Evolutionary conservation across 1,284 basidiomycete species (phyloP).

Genomic region (Sporisorium graminicola): DNA sequence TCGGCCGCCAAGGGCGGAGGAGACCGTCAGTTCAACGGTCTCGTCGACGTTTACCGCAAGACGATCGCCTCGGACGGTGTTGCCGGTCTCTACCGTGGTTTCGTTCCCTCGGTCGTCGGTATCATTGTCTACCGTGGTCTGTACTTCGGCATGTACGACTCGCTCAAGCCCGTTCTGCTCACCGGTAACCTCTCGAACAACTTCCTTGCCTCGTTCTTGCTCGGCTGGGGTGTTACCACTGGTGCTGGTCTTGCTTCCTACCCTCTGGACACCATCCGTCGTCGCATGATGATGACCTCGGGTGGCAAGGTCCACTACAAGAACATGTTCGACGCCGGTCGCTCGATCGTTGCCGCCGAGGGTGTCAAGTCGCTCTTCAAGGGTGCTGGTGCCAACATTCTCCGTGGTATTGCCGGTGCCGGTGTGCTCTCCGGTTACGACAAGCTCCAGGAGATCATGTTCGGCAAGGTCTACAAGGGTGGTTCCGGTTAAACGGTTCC

Average conservation of each 20-base stretch:
- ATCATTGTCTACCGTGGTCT: constrained; percentile 70
- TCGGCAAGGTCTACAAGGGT: constrained; percentile 70
- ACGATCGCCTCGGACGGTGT: constrained; percentile 69
- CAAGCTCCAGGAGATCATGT: constrained; percentile 80
- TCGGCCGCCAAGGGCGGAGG: constrained; percentile 69
- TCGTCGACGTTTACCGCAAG: constrained; percentile 70
- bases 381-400: constrained; percentile 91
- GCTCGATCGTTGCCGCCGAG: constrained; percentile 86
- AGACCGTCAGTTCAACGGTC: constrained; percentile 70
- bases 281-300: constrained; percentile 70
- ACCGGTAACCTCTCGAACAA: constrained; percentile 67
- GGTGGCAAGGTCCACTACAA: constrained; percentile 69
- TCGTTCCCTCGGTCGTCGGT: constrained; percentile 70
- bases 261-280: constrained; percentile 70
- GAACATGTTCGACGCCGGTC: constrained; percentile 76
- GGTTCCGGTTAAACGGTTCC: constrained; percentile 48
- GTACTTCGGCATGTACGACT: constrained; percentile 71
- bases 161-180: constrained; percentile 69
- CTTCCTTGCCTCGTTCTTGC: constrained; percentile 69
- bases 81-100: constrained; percentile 70
- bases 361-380: constrained; percentile 81
- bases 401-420: constrained; percentile 97
- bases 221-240: constrained; percentile 70
- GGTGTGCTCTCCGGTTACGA: constrained; percentile 88
- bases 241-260: constrained; percentile 70